Conservation (phyloP, 352 stramenopile species). For the Pythium vanterpoolii region DNA sequence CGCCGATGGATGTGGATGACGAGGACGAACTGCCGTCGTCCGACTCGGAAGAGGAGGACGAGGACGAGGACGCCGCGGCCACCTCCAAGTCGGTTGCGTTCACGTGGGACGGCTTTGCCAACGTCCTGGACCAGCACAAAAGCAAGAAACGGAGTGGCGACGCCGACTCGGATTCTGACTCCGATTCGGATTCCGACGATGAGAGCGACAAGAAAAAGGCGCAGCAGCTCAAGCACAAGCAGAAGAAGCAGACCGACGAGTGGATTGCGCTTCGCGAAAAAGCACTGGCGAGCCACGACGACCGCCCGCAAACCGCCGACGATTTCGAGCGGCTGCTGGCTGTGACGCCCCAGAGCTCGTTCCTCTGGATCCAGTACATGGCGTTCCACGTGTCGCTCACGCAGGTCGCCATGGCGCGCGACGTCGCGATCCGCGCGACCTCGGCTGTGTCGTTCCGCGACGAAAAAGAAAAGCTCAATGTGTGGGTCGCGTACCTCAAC, state of each 20-base stretch:
- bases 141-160: conserved; percentile 42
- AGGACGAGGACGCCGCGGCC: too few relatives aligned
- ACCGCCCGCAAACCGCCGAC: conserved; percentile 89
- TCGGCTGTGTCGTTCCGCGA: conserved; percentile 94
- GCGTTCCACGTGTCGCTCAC: conserved; percentile 95
- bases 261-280: conserved; percentile 94
- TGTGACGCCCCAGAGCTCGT: conserved; percentile 93
- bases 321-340: conserved; percentile 96
- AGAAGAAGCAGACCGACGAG: conserved; percentile 92
- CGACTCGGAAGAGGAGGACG: conserved; percentile 56
- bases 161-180: conserved; percentile 32
- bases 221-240: conserved; percentile 84
- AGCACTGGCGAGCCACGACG: conserved; percentile 90
- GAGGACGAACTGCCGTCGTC: conserved; percentile 52
- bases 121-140: conserved; percentile 45
- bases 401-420: conserved; percentile 90
- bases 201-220: conserved; percentile 50
- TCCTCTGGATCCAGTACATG: conserved; percentile 98
- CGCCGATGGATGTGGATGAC: conserved; percentile 40
- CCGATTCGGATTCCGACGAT: conserved; percentile 40
- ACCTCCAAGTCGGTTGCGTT: conserved; percentile 61
- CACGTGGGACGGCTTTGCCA: conserved; percentile 84
- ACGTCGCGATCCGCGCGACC: conserved; percentile 91
- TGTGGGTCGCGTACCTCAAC: conserved; percentile 95
- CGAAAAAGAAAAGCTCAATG: conserved; percentile 97